These are phyloP conservation scores for Postia placenta DNA, from an alignment of 768 basidiomycete species.

Conservation along the genomic window DNA sequence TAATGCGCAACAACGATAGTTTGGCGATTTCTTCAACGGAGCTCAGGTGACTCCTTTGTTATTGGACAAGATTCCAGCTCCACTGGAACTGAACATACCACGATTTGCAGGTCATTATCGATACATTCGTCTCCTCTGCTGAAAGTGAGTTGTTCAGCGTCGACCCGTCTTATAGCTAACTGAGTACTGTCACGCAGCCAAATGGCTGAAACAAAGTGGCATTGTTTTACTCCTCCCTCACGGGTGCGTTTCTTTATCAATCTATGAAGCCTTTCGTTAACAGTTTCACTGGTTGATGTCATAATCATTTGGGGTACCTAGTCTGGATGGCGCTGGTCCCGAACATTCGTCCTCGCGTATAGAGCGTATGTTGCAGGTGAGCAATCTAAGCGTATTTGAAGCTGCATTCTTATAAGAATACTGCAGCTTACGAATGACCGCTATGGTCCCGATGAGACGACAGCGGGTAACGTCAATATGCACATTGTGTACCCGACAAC, in stretches of 20 bases:
- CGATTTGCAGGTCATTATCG: constrained; percentile 67
- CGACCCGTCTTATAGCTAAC: not conserved
- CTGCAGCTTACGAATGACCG: constrained; percentile 72
- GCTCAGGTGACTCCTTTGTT: constrained; percentile 45
- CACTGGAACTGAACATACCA: no score
- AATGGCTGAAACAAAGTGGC: constrained; percentile 91
- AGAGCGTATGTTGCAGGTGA: constrained; percentile 86
- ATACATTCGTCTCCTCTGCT: constrained; percentile 79
- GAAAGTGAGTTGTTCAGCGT: constrained; percentile 56
- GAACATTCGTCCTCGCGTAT: constrained; percentile 89
- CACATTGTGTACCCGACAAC: constrained; percentile 84
- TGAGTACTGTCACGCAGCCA: constrained; percentile 45
- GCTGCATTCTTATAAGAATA: not conserved
- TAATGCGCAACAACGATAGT: constrained; percentile 33
- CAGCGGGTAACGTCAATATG: constrained; percentile 64
- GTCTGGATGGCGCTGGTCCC: constrained; percentile 84
- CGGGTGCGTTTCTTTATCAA: constrained; percentile 33
- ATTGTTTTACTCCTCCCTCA: constrained; percentile 84
- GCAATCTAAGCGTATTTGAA: constrained; percentile 2
- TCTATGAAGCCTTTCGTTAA: not conserved
- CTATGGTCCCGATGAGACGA: constrained; percentile 30
- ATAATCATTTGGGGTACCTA: constrained; percentile 1
- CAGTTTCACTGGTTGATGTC: not conserved
- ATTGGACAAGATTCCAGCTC: not conserved
- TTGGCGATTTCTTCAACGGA: constrained; percentile 93